Evolutionary conservation across 208 protist species (phyloP).

Genomic region (Acanthamoeba lenticulata): DNA sequence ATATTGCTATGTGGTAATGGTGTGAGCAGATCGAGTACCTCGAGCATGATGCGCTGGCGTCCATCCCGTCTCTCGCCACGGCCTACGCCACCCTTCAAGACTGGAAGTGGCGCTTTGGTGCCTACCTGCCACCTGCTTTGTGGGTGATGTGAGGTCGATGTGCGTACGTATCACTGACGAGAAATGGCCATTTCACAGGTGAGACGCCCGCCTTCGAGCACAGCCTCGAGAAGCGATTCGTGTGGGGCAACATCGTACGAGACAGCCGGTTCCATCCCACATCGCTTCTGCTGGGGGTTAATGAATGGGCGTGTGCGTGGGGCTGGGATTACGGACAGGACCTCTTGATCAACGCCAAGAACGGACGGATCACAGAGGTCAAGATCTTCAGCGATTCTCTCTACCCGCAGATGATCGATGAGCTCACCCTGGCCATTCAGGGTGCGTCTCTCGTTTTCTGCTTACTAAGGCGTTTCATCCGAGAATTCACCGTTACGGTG

Average conservation of each 20-base stretch:
- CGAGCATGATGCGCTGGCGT: background rate
- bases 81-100: conserved; percentile 12
- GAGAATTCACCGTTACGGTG: background rate
- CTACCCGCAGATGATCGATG: conserved; percentile 59
- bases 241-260: conserved; percentile 60
- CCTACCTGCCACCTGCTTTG: background rate
- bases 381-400: conserved; percentile 65
- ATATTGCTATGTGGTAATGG: background rate
- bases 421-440: background rate
- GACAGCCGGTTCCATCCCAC: background rate
- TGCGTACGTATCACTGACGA: too few species aligned
- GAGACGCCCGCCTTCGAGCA: conserved; percentile 64
- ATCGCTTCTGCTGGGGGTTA: too few species aligned
- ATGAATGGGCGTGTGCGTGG: too few species aligned
- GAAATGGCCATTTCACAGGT: too few species aligned
- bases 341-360: conserved; percentile 7
- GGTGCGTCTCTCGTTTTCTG: background rate
- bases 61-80: background rate
- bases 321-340: background rate
- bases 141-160: background rate
- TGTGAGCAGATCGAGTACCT: conserved; percentile 50
- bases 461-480: background rate
- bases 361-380: background rate
- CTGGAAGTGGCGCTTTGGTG: conserved; percentile 64
- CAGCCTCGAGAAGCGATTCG: conserved; percentile 46